Evolutionary conservation across 164 flowering plant species (phyloP), one percentile per base, ranked within the genome.

Genomic region (Nymphaea colorata): DNA sequence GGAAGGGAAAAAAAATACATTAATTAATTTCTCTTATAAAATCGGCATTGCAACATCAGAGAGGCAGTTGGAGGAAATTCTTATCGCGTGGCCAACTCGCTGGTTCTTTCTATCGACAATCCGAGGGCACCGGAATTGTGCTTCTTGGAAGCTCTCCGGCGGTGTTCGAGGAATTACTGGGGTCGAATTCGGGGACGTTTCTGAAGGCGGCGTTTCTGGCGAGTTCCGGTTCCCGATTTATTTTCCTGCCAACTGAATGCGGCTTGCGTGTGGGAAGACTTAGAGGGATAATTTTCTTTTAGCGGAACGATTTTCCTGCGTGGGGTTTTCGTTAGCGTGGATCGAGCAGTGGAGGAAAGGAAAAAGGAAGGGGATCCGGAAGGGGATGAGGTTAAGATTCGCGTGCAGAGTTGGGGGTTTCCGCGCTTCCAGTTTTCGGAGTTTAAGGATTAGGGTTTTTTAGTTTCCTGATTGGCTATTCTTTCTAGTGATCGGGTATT

Each of bases 281-380:
- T 15, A 10, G 36, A 25, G 36, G 36, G 36, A 25, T 25, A 25
- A 25, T 25, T 25, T 25, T 25, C 36, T 25, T 25, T 25, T 25
- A 25, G 36, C 36, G 36, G 36, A 25, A 25, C 36, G 36, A 25
- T 25, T 25, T 25, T 25, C 36, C 36, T 25, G 36, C 36, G 36
- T 25, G 36, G 36, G 36, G 36, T 25, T 25, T 25, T 25, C 36
- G 36, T 25, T 25, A 15, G 57, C 14, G 14, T 51, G 14, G 57
- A 51, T 51, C 57, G 57, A 8, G 57, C 8, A 51, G 57, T 15
- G 57, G 8, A 5, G 5, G 36, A 8, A 42, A 55, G 57, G 60
- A 64, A 16, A 16, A 65, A 68, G 61, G 64, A 41, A 60, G 64
- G 71, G 64, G 42, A 15, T 63, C 12, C 12, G 44, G 55, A 47